These are phyloP conservation scores for Elongisporangium anandrum DNA, from an alignment of 352 stramenopile genomes.

Conservation along the genomic window DNA sequence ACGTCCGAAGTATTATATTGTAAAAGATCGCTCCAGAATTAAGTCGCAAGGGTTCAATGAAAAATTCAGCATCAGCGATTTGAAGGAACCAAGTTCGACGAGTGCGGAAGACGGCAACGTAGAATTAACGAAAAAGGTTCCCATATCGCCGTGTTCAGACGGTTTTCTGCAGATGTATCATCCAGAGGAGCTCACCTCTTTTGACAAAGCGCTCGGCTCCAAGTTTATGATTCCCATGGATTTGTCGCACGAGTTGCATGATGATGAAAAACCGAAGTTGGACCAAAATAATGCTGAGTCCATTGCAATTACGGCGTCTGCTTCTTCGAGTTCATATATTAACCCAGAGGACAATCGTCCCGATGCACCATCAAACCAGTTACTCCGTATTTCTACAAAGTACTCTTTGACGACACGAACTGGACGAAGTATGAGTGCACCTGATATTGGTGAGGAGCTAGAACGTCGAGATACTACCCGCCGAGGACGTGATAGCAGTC, in stretches of 20 bases:
- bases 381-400: neutral
- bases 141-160: slow-evolving; percentile 41
- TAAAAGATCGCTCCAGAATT: neutral
- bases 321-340: neutral
- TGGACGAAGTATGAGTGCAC: slow-evolving; percentile 67
- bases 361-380: neutral
- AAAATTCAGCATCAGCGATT: slow-evolving; percentile 1
- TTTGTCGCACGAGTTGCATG: slow-evolving; percentile 55
- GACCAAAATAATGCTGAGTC: slow-evolving; percentile 41
- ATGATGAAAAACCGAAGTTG: slow-evolving; percentile 41
- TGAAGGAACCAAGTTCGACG: neutral
- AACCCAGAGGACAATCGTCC: neutral
- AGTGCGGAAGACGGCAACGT: neutral
- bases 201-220: slow-evolving; percentile 81
- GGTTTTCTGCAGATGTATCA: slow-evolving; percentile 85
- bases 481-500: slow-evolving; percentile 28
- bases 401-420: slow-evolving; percentile 23
- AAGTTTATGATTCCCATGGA: slow-evolving; percentile 87
- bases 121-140: neutral
- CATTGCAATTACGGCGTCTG: slow-evolving; percentile 5
- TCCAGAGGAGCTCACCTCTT: slow-evolving; percentile 79
- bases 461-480: slow-evolving; percentile 16
- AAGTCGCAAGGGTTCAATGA: neutral
- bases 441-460: slow-evolving; percentile 68
- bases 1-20: slow-evolving; percentile 23